These are phyloP conservation scores for Castanea mollissima DNA, from an alignment of 306 rosid genomes.

Conservation along the genomic window DNA sequence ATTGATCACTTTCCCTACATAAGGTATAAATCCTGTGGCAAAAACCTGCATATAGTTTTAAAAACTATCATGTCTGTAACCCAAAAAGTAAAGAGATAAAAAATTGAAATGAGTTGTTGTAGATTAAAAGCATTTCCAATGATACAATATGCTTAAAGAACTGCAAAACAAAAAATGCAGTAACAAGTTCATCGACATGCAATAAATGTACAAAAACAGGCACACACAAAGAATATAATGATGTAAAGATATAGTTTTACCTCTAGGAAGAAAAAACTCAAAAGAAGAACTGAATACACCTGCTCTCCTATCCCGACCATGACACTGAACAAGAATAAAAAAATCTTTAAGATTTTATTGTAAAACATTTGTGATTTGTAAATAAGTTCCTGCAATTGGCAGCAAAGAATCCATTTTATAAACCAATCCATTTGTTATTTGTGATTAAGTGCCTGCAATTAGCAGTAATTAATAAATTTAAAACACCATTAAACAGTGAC, in stretches of 20 bases:
- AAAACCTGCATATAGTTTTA: constrained; percentile 54
- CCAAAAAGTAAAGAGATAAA: constrained; percentile 6
- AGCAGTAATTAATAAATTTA: too few species aligned
- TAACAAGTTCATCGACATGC: background rate
- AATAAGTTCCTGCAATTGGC: constrained; percentile 1
- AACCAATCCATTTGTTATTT: constrained; percentile 5
- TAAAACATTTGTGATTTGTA: background rate
- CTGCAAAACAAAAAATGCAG: constrained; percentile 13
- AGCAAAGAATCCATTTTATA: background rate
- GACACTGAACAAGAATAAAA: constrained; percentile 27
- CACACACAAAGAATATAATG: background rate
- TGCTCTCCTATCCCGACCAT: constrained; percentile 53
- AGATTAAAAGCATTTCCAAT: constrained; percentile 18
- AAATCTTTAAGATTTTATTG: background rate
- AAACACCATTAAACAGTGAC: too few species aligned
- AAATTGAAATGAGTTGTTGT: background rate
- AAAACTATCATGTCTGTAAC: constrained; percentile 27
- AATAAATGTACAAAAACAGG: background rate
- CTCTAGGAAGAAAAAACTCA: constrained; percentile 82
- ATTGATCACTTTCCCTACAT: constrained; percentile 71
- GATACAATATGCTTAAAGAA: background rate
- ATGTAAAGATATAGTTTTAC: constrained; percentile 33
- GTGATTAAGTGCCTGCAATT: constrained; percentile 5
- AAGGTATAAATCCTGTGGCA: constrained; percentile 82
- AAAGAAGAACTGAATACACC: constrained; percentile 46